Percentiles rank a stretch among this genome's conserved stretches.
Evolutionary conservation across 1,284 basidiomycete genomes (phyloP).

Genomic region (Neotropicomus parvogracilis): DNA sequence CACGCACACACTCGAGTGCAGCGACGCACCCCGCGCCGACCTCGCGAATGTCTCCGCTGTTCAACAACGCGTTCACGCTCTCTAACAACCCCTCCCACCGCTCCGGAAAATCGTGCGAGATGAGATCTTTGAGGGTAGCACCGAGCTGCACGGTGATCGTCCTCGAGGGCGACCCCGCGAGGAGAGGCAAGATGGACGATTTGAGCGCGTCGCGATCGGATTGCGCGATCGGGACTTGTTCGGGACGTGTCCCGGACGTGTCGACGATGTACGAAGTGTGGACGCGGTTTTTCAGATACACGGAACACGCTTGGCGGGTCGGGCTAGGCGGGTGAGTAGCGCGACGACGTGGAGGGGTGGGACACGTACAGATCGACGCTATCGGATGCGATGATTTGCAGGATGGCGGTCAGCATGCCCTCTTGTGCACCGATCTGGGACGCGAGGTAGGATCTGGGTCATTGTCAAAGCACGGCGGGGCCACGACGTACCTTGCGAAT

Average conservation of each 20-base stretch:
- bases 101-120: conserved; percentile 72
- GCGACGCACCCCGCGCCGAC: conserved; percentile 79
- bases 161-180: conserved; percentile 64
- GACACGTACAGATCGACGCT: conserved; percentile 69
- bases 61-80: conserved; percentile 60
- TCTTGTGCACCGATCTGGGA: conserved; percentile 69
- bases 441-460: conserved; percentile 8
- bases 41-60: conserved; percentile 60
- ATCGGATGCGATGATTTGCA: conserved; percentile 79
- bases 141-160: conserved; percentile 72
- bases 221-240: conserved; percentile 55
- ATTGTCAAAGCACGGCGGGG: conserved; percentile 1
- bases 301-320: conserved; percentile 74
- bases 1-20: conserved; percentile 68
- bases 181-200: conserved; percentile 59
- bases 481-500: conserved; percentile 65
- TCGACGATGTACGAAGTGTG: conserved; percentile 58
- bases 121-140: conserved; percentile 64
- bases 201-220: conserved; percentile 72
- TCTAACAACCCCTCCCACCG: conserved; percentile 66
- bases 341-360: not conserved
- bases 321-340: conserved; percentile 42
- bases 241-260: conserved; percentile 44
- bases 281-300: conserved; percentile 86
- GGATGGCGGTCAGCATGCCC: conserved; percentile 72